Base-by-base conservation (phyloP, 257 asterid genomes). In the Verbena officinalis region DNA sequence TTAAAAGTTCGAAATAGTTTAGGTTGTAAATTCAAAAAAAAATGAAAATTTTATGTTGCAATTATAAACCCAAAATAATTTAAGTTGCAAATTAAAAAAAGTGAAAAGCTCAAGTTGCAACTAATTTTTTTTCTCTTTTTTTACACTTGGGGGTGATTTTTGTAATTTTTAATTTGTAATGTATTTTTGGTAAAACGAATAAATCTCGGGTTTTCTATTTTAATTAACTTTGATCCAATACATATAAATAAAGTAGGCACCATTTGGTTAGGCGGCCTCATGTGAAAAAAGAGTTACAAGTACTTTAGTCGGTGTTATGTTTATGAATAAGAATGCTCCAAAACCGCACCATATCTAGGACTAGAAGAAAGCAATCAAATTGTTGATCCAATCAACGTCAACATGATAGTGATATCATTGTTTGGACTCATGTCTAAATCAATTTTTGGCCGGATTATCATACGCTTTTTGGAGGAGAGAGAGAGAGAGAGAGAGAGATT, bases 371-470 rank as follows among this genome's bases (percentile, higher is more conserved):
- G 51, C 60, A 59, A 55, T 34, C 49, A 30, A 59, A 8, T 70
- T 59, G 61, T 70, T 65, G 38, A 73, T 77, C 73, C 64, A 59
- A 69, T 69, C 78, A 77, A 59, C 30, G 38, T 72, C 70, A 64
- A 15, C n/a, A 51, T 66, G 83, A 78, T 52, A 31, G 73, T 67
- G 76, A 66, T 21, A 67, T 62, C 73, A 52, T 38, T 74, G 55
- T 72, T 74, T 67, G 54, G 67, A 45, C 70, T 68, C 64, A 44
- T 7, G 67, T 69, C 73, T 55, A 73, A n/a, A 68, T 77, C 76
- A 73, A 70, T 48, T 48, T 27, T 62, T 55, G 56, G 38, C 65
- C 30, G 30, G 66, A 43, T 59, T 52, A 4, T 6, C 38, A 19
- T 54, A 17, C 38, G 39, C 27, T 30, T 59, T 65, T 68, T 58